Base-by-base conservation (phyloP, 768 basidiomycete genomes). In the Russula foetens region DNA sequence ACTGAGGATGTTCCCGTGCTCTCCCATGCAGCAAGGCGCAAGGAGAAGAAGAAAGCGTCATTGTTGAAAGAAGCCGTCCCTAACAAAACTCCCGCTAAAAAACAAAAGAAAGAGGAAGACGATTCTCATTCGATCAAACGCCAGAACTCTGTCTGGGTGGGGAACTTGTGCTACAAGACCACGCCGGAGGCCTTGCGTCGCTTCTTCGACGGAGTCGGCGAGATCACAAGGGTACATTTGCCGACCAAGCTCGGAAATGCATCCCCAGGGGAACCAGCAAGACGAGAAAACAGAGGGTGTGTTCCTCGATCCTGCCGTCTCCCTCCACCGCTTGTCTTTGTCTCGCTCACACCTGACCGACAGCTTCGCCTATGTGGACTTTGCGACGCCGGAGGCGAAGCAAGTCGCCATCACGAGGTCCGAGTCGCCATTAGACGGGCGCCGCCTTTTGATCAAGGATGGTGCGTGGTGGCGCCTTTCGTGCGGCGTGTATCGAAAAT, bases 291-390 rank as follows among this genome's bases (percentile, higher is more conserved):
- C 72, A 80, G 85, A 69, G 92, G 92, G 92, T 64, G 63, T 55
- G 63, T 55, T n/a, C 63, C 66, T 46, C 61, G 63, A 4, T 58
- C 64, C 71, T 66, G 49, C 70, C 69, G 53, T 17, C 23, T 14
- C 24, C 38, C 23, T 14, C 24, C 38, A 11, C 26, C 24, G 23
- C 50, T n/a, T 21, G 38, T 14, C 26, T 39, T 31, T 28, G 7
- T 21, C 5, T 31, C 19, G 9, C 35, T 54, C 29, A 62, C 49
- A 4, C 33, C 19, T 21, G 6, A 19, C 17, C 2, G 33, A 4
- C 53, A 98, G 96, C 41, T 99, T 93, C 72, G 97, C 97, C 39
- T 98, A 98, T 75, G 89, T 98, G 60, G 96, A 98, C 74, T 97
- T 98, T 71, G 80, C 84, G 3, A 86, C 86, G 1, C 74, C 80